These are phyloP conservation scores for Fusarium siculi DNA, from an alignment of 2,329 filamentous ascomycete genomes.

Conservation along the genomic window DNA sequence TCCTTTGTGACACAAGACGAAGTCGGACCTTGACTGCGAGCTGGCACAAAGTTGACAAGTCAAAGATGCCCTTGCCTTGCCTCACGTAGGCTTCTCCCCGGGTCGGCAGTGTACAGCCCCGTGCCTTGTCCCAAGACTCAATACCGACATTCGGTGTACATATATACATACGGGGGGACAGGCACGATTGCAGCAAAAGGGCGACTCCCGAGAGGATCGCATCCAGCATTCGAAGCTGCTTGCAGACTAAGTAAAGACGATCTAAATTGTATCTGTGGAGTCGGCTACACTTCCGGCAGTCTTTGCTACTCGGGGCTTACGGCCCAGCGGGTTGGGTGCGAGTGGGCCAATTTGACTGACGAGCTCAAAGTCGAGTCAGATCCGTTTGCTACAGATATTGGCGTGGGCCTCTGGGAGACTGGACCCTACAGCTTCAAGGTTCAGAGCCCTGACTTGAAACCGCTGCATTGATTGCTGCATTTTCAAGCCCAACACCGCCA, in stretches of 20 bases:
- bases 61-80: neutral
- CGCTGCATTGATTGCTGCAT: conserved; percentile 21
- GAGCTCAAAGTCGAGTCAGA: conserved; percentile 41
- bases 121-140: conserved; percentile 18
- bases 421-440: conserved; percentile 20
- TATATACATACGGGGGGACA: neutral
- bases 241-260: conserved; percentile 28
- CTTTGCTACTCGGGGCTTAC: conserved; percentile 43
- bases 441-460: conserved; percentile 40
- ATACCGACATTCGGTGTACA: conserved; percentile 32
- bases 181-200: conserved; percentile 20
- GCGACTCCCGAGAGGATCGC: conserved; percentile 25
- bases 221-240: conserved; percentile 26
- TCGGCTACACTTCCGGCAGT: conserved; percentile 47
- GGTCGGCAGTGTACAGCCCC: conserved; percentile 28
- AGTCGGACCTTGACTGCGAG: conserved; percentile 26
- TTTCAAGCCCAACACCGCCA: conserved; percentile 40
- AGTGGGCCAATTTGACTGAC: conserved; percentile 35
- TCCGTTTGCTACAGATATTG: neutral
- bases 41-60: conserved; percentile 23
- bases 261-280: conserved; percentile 42
- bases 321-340: conserved; percentile 45
- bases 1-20: conserved; percentile 16
- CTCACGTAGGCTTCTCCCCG: conserved; percentile 6
- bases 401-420: conserved; percentile 1